phyloP scores from a whole-genome alignment of 208 protist species.

The Paratrypanosoma confusum region DNA sequence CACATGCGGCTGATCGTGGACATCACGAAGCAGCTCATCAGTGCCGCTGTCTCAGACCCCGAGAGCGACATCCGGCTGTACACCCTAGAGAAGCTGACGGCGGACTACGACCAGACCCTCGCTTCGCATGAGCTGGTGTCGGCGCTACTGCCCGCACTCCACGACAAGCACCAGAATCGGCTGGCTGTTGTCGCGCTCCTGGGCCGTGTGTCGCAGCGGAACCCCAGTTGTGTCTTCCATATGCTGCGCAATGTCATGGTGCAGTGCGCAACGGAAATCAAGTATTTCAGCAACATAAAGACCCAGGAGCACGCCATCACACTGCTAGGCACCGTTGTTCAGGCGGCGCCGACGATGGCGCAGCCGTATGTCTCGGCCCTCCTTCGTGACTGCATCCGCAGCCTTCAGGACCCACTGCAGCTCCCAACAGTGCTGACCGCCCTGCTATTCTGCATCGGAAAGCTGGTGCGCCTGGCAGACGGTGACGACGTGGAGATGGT shows the following conservation, averaged over 20 bases:
- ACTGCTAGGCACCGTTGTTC: conserved; percentile 66
- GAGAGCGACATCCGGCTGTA: conserved; percentile 83
- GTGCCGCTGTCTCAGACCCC: conserved; percentile 76
- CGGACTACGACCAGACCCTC: conserved; percentile 62
- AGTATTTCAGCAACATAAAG: conserved; percentile 65
- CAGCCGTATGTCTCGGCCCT: conserved; percentile 74
- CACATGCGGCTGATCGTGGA: conserved; percentile 73
- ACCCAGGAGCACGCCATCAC: conserved; percentile 67
- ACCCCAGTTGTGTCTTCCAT: conserved; percentile 68
- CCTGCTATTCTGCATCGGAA: conserved; percentile 70
- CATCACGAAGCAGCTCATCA: conserved; percentile 64
- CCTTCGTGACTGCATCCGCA: conserved; percentile 48
- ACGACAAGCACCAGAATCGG: conserved; percentile 82
- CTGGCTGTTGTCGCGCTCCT: conserved; percentile 66
- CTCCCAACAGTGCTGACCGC: conserved; percentile 46
- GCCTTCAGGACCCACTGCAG: conserved; percentile 43
- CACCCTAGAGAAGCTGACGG: conserved; percentile 64
- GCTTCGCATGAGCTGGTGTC: conserved; percentile 63
- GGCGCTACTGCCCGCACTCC: conserved; percentile 61
- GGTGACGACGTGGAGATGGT: conserved; percentile 62
- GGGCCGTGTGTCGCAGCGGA: conserved; percentile 66
- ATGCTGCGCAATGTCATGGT: conserved; percentile 77
- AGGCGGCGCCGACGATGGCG: conserved; percentile 67
- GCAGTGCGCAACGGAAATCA: conserved; percentile 73
- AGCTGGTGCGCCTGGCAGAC: conserved; percentile 72